Evolutionary conservation across 2,329 filamentous ascomycete genomes (phyloP).

Genomic region (Aspergillus sp.): DNA sequence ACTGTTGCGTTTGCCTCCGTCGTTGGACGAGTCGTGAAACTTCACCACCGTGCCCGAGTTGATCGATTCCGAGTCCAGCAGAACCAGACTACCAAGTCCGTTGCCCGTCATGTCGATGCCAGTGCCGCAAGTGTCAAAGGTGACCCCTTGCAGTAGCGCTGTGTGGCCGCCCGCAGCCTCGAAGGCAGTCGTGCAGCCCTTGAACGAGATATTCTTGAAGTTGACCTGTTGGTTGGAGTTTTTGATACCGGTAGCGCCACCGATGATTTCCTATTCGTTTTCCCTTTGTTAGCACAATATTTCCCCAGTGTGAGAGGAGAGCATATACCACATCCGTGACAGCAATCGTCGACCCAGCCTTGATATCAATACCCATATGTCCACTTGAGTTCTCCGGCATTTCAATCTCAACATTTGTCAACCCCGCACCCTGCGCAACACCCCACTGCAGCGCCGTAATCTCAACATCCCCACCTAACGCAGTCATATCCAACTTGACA

Average conservation of each 20-base stretch:
- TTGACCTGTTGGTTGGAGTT: slow-evolving; percentile 34
- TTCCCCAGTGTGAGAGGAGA: neutral
- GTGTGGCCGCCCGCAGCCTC: slow-evolving; percentile 34
- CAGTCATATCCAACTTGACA: slow-evolving; percentile 31
- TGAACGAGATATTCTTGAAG: slow-evolving; percentile 55
- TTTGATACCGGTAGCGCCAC: slow-evolving; percentile 29
- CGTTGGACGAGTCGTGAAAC: slow-evolving; percentile 30
- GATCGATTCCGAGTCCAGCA: slow-evolving; percentile 28
- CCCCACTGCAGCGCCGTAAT: slow-evolving; percentile 36
- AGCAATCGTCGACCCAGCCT: slow-evolving; percentile 26
- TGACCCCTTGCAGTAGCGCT: slow-evolving; percentile 26
- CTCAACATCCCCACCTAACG: slow-evolving; percentile 13
- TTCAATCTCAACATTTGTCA: slow-evolving; percentile 32
- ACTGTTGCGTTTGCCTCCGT: slow-evolving; percentile 25
- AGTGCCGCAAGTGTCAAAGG: slow-evolving; percentile 27
- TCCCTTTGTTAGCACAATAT: neutral
- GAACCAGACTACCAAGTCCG: slow-evolving; percentile 25
- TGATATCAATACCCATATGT: slow-evolving; percentile 30
- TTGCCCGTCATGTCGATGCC: slow-evolving; percentile 31
- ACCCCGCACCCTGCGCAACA: slow-evolving; percentile 32
- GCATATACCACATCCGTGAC: slow-evolving; percentile 27
- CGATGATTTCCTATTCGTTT: slow-evolving; percentile 21
- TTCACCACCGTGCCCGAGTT: slow-evolving; percentile 25
- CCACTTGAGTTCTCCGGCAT: slow-evolving; percentile 29
- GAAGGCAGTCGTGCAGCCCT: slow-evolving; percentile 57